Evolutionary conservation across 139 green algal species (phyloP), one percentile per base, ranked within the genome.

Genomic region (Micractinium sp.): DNA sequence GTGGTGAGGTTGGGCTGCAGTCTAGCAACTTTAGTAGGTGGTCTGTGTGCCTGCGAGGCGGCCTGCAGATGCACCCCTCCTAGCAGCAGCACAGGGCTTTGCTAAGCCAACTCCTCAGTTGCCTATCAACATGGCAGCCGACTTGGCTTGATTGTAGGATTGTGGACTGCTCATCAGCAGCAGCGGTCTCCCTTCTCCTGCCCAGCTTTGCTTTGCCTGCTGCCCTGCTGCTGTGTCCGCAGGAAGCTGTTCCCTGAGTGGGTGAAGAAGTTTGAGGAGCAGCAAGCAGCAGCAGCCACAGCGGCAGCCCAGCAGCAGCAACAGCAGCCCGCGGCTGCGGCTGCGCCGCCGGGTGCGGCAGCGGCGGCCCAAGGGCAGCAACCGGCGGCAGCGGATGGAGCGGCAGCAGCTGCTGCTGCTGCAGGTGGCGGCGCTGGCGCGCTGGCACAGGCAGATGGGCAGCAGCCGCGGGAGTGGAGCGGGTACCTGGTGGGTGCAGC

Each of bases 241-340:
- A 82, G 78, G 41, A 96, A 97, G 91, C 88, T 98, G 25, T 98
- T 98, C 86, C 96, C 96, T 0, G 87, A 96, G 4, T 95, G 91
- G 89, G 81, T 95, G 14, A 90, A 95, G 76, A 80, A 91, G 89
- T 83, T 90, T 38, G 84, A 95, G 73, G 74, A 90, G 82, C 88
- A 86, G 89, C 76, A 90, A 66, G 77, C 89, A 84, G 85, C 29
- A 27, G 29, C 76, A 69, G 61, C 79, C 20, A 29, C 73, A 33
- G 60, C 82, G 53, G 61, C 56, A 31, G 22, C 33, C 5, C 36
- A 41, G 87, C 53, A 38, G 60, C 31, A 75, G 5, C 75, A 81
- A 31, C 87, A 87, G 87, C 76, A 82, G 41, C 78, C 66, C n/a
- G n/a, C 63, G 7, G 63, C 71, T 36, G 47, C n/a, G 14, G 25